Evolutionary conservation across 805 yeast species (phyloP), one percentile per base, ranked within the genome.

Genomic region (Yarrowia sp.): DNA sequence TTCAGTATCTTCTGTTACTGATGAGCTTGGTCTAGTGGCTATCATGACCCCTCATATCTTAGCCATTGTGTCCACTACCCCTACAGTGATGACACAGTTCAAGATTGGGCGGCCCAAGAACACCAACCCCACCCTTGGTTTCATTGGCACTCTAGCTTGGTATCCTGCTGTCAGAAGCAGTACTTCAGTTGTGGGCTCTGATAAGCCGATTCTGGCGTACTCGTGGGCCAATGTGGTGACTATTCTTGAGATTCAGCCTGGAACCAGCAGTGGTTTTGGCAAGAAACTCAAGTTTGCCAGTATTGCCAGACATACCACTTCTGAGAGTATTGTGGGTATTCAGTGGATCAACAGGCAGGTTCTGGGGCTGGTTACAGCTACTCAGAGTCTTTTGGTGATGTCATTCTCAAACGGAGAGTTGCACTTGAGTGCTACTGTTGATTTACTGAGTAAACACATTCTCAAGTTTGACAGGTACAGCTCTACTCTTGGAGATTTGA

Each of bases 161-260:
- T 86, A 78, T 68, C 95, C 95, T 0, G 82, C 81, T 10, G 74
- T 77, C 3, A 70, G 70, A 9, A 66, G 51, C 6, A 32, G 57
- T 11, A 38, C 45, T 10, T 44, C 36, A 0, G 58, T 58, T 0
- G 36, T 28, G 4, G 65, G 65, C 15, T 36, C 53, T 6, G 60
- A 53, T 14, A 33, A 38, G 11, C 65, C 71, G 3, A 75, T 80
- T 66, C 73, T 90, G 45, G 92, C 89, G 0, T 89, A 86, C 68
- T 79, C 89, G 42, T 88, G 91, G 88, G 78, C 84, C n/a, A 84
- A 86, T 66, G 77, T 79, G 8, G 69, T 89, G 63, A 84, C 86
- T 0, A 70, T 90, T 1, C 68, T 86, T 8, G 87, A 86, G 64
- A 73, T 87, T 2, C 78, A 77, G 11, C 72, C 74, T 0, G 65